Percentiles rank a stretch among this genome's conserved stretches.
Conservation (phyloP, 1,284 basidiomycete genomes). For the Spongiforma sp. region DNA sequence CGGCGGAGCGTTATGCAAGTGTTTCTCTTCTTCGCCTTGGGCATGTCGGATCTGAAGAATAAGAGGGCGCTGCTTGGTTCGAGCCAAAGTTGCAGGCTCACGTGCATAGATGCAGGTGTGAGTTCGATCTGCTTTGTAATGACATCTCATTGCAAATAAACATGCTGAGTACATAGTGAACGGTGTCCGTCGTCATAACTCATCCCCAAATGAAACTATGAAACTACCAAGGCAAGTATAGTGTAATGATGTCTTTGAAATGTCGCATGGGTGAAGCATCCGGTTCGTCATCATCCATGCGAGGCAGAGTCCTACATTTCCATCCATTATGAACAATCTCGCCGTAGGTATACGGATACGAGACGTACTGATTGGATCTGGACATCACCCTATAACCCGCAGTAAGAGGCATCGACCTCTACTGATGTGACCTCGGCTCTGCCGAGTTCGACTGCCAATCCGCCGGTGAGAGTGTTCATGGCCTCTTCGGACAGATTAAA, state of each 20-base stretch:
- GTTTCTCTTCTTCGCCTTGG: constrained; percentile 33
- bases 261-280: not conserved
- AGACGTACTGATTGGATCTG: not conserved
- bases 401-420: constrained; percentile 31
- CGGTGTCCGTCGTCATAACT: too few species aligned
- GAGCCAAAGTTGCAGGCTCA: too few species aligned
- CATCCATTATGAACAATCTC: not conserved
- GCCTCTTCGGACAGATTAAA: constrained; percentile 43
- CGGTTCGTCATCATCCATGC: not conserved
- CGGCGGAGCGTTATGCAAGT: constrained; percentile 51
- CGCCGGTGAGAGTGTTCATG: constrained; percentile 41
- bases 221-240: too few species aligned
- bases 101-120: too few species aligned
- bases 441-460: constrained; percentile 33
- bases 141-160: too few species aligned
- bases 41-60: constrained; percentile 26
- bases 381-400: constrained; percentile 23
- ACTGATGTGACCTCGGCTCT: constrained; percentile 23
- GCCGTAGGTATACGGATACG: not conserved
- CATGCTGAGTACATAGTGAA: too few species aligned
- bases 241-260: too few species aligned
- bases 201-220: too few species aligned
- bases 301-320: not conserved
- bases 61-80: too few species aligned
- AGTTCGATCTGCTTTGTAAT: too few species aligned